Percentiles rank a stretch among this genome's conserved stretches.
phyloP scores from a whole-genome alignment of 2,329 filamentous ascomycete genomes.

The Aspergillus amoenus region DNA sequence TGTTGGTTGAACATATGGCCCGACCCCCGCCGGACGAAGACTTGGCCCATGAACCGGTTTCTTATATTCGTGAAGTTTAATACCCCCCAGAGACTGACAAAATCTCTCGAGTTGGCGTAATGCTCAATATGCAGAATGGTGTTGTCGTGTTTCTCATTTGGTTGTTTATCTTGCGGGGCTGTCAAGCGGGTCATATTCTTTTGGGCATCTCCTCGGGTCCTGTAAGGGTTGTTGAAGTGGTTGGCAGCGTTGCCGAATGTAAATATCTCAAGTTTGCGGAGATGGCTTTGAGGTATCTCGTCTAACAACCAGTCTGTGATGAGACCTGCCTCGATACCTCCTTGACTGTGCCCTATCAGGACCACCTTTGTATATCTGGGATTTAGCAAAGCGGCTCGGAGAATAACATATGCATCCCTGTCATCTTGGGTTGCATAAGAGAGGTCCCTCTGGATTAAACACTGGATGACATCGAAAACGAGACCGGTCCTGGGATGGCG shows the following conservation, averaged over 20 bases:
- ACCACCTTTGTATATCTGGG: slow-evolving; percentile 66
- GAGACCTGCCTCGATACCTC: slow-evolving; percentile 70
- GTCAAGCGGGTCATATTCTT: not conserved
- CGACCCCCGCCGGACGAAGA: slow-evolving; percentile 45
- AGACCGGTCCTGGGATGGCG: slow-evolving; percentile 53
- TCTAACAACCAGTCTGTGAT: slow-evolving; percentile 75
- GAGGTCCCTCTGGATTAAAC: slow-evolving; percentile 73
- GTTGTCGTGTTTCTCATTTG: slow-evolving; percentile 6
- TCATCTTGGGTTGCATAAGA: slow-evolving; percentile 70
- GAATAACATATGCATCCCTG: slow-evolving; percentile 55
- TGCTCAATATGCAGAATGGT: slow-evolving; percentile 74
- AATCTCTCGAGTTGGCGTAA: slow-evolving; percentile 72
- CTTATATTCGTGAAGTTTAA: slow-evolving; percentile 56
- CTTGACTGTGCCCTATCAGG: slow-evolving; percentile 74
- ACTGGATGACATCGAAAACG: slow-evolving; percentile 74
- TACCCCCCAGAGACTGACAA: slow-evolving; percentile 73
- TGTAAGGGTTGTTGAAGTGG: slow-evolving; percentile 76
- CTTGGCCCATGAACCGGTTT: slow-evolving; percentile 50
- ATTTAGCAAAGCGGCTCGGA: slow-evolving; percentile 65
- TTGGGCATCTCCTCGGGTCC: slow-evolving; percentile 35
- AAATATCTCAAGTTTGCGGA: slow-evolving; percentile 69
- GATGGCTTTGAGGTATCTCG: slow-evolving; percentile 64
- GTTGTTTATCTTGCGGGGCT: not conserved
- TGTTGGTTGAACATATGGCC: slow-evolving; percentile 49
- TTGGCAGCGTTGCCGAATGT: slow-evolving; percentile 79